Evolutionary conservation across 495 filamentous ascomycete species (phyloP).

Genomic region (Rostrohypoxylon terebratum): DNA sequence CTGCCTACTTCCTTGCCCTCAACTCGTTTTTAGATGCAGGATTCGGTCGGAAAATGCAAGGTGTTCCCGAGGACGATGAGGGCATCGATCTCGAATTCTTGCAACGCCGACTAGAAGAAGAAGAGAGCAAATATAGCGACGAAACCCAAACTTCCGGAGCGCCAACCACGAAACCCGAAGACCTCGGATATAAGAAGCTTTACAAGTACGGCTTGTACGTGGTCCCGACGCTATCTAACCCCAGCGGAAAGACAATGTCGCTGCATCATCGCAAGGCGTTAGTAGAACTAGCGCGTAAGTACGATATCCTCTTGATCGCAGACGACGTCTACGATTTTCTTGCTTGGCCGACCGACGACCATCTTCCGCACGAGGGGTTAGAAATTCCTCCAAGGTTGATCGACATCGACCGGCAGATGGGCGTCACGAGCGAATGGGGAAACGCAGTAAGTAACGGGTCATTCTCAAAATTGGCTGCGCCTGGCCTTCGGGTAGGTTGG

Average conservation of each 20-base stretch:
- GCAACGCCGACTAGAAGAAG: slow-evolving; percentile 54
- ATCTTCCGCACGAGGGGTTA: slow-evolving; percentile 32
- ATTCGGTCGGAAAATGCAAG: slow-evolving; percentile 67
- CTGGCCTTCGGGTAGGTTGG: slow-evolving; percentile 80
- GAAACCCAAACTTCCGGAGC: background rate
- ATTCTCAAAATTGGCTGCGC: slow-evolving; percentile 81
- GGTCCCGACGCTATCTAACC: slow-evolving; percentile 82
- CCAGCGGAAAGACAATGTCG: slow-evolving; percentile 75
- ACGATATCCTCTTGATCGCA: slow-evolving; percentile 75
- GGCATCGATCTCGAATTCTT: slow-evolving; percentile 73
- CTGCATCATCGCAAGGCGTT: slow-evolving; percentile 67
- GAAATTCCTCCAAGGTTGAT: slow-evolving; percentile 73
- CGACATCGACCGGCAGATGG: slow-evolving; percentile 75
- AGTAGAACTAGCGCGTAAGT: slow-evolving; percentile 73
- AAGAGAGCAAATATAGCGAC: slow-evolving; percentile 47
- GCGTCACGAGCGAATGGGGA: slow-evolving; percentile 69
- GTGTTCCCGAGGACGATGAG: slow-evolving; percentile 74
- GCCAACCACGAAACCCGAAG: slow-evolving; percentile 22
- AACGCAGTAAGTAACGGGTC: slow-evolving; percentile 78
- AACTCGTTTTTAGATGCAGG: slow-evolving; percentile 77
- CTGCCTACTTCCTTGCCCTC: slow-evolving; percentile 78
- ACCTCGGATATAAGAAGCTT: slow-evolving; percentile 63
- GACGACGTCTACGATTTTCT: slow-evolving; percentile 89
- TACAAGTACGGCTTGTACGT: slow-evolving; percentile 82
- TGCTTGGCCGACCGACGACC: slow-evolving; percentile 66